Evolutionary conservation across 192 early-diverging fungal genomes (phyloP).

Genomic region (Kappamyces sp.): DNA sequence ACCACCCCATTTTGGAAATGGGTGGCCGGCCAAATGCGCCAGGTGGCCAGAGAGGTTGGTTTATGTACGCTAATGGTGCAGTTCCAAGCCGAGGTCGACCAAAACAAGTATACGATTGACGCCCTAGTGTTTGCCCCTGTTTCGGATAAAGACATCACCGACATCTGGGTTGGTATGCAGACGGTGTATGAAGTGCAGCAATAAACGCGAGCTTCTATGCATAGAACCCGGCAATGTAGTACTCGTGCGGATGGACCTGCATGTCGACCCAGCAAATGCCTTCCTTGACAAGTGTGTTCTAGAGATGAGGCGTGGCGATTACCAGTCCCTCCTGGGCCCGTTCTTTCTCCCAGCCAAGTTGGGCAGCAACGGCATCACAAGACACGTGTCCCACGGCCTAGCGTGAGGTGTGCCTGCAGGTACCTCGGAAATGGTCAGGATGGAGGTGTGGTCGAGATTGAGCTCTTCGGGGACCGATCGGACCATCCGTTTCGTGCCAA

Average conservation of each 20-base stretch:
- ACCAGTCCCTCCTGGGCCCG: constrained; percentile 3
- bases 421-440: constrained; percentile 71
- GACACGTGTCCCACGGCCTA: not conserved
- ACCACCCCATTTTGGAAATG: constrained; percentile 47
- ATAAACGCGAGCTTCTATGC: no score
- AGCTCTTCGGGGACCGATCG: constrained; percentile 85
- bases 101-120: constrained; percentile 54
- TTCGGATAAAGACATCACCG: no score
- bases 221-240: no score
- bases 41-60: constrained; percentile 64
- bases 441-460: constrained; percentile 69
- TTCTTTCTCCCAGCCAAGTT: not conserved
- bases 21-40: constrained; percentile 55
- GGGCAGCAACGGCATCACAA: not conserved
- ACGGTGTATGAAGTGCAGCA: no score
- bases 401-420: no score
- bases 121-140: constrained; percentile 55
- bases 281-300: constrained; percentile 66
- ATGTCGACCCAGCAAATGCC: constrained; percentile 78
- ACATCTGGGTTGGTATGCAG: no score
- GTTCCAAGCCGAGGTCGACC: constrained; percentile 52
- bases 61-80: constrained; percentile 18
- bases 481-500: constrained; percentile 79
- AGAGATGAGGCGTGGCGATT: not conserved
- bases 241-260: no score